Evolutionary conservation across 2,329 filamentous ascomycete species (phyloP), one percentile per base, ranked within the genome.

Genomic region (Penicillium vulpinum): DNA sequence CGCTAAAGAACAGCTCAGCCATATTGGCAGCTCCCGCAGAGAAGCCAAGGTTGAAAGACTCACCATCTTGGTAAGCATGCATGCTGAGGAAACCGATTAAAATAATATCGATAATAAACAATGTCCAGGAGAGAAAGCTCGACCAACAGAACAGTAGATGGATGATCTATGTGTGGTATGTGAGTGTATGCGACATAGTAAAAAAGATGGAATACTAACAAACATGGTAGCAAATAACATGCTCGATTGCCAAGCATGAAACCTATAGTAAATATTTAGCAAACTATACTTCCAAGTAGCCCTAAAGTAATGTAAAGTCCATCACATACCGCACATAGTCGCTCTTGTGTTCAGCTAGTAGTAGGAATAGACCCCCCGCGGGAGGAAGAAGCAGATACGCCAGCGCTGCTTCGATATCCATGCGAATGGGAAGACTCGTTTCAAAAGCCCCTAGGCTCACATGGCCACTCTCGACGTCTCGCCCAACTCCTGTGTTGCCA

Each of bases 161-260:
- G 24, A 97, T 65, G 50, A 96, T 76, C 75, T 92, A 85, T 56
- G 86, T 70, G 33, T 16, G 9, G 11, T 5, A 46, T 62, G n/a
- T 56, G 45, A 67, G 60, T 36, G 33, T 16, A 22, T 44, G 24
- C 18, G 22, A 36, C 26, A 43, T 15, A n/a, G n/a, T 35, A 29
- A 22, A 40, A 26, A 26, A 39, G n/a, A 53, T 22, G 36, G 18
- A 29, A 38, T 44, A 72, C 78, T 67, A 68, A 84, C 80, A 64
- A 85, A 85, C 38, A 85, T 72, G 47, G 84, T 84, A 0, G 90
- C 88, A 73, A 96, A 97, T 3, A 96, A 75, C 68, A 96, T 80
- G 62, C 88, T 88, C 7, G 89, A 90, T 77, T 99, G 94, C 93
- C 94, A 99, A 8, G 94, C 94, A 75, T 99, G 94, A 67, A 97